Evolutionary conservation across 2,329 filamentous ascomycete genomes (phyloP).

Genomic region (Zymoseptoria pseudotritici): DNA sequence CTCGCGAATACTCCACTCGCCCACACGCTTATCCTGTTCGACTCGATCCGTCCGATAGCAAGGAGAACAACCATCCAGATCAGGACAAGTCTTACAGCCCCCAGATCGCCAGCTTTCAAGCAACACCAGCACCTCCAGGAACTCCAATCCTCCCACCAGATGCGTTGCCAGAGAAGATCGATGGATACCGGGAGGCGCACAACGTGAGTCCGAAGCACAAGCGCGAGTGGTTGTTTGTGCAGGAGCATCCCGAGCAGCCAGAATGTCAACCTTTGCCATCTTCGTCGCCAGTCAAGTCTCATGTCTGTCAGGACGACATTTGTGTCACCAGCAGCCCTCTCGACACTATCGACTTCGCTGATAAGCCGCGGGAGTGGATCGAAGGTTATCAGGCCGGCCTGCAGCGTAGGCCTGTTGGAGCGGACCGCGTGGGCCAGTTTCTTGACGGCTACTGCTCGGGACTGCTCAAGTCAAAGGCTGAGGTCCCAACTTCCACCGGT

Average conservation of each 20-base stretch:
- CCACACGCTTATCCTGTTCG: constrained; percentile 23
- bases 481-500: neutral
- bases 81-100: neutral
- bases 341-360: constrained; percentile 15
- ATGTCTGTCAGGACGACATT: constrained; percentile 8
- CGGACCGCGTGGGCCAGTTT: constrained; percentile 22
- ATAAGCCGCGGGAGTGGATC: constrained; percentile 25
- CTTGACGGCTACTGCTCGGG: constrained; percentile 31
- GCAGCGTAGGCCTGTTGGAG: constrained; percentile 20
- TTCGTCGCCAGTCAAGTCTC: constrained; percentile 13
- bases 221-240: constrained; percentile 23
- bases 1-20: constrained; percentile 30
- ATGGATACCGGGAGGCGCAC: constrained; percentile 17
- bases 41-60: constrained; percentile 11
- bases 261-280: constrained; percentile 2
- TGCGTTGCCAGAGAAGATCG: constrained; percentile 6
- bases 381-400: constrained; percentile 29
- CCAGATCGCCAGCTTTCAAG: constrained; percentile 8
- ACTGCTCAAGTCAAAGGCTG: constrained; percentile 21
- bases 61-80: constrained; percentile 15
- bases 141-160: constrained; percentile 18
- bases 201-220: constrained; percentile 26
- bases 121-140: constrained; percentile 21
- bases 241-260: constrained; percentile 18
- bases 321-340: constrained; percentile 4